These are phyloP conservation scores for Mortierella sp. DNA, from an alignment of 371 early-diverging fungal species.

Conservation along the genomic window DNA sequence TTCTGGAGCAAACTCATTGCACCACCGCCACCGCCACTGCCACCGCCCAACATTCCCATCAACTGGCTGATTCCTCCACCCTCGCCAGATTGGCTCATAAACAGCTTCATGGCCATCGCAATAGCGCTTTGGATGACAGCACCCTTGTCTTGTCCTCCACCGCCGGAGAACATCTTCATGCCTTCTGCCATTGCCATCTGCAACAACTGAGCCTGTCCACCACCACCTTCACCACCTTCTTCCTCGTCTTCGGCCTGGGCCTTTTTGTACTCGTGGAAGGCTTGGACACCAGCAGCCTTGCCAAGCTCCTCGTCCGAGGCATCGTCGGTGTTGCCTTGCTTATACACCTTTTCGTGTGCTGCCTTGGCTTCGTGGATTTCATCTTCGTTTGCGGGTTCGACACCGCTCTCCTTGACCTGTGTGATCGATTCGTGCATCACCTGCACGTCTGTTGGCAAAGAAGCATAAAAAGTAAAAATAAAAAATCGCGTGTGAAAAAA, in stretches of 20 bases:
- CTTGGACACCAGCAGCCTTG: constrained; percentile 67
- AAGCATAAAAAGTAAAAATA: not conserved
- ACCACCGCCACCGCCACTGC: constrained; percentile 1
- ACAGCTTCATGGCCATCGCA: constrained; percentile 65
- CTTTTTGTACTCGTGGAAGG: constrained; percentile 54
- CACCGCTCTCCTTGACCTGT: constrained; percentile 1
- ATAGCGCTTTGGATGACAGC: constrained; percentile 63
- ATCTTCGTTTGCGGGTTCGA: constrained; percentile 19
- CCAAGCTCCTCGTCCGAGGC: constrained; percentile 62
- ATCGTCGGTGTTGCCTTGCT: constrained; percentile 24
- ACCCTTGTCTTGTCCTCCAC: constrained; percentile 46
- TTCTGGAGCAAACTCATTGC: constrained; percentile 22
- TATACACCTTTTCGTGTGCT: constrained; percentile 49
- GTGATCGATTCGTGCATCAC: constrained; percentile 9
- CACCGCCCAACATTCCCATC: constrained; percentile 20
- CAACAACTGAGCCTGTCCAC: constrained; percentile 60
- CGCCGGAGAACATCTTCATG: constrained; percentile 60
- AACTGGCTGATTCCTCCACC: constrained; percentile 25
- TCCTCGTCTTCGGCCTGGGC: not conserved
- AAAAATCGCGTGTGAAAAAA: constrained; percentile 24
- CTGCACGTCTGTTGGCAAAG: constrained; percentile 15
- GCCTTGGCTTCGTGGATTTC: constrained; percentile 33
- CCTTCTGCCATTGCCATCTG: constrained; percentile 69
- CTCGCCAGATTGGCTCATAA: constrained; percentile 56
- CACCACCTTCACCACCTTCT: constrained; percentile 18